phyloP scores from a whole-genome alignment of 371 early-diverging fungal species.

The Mycotypha africana region DNA sequence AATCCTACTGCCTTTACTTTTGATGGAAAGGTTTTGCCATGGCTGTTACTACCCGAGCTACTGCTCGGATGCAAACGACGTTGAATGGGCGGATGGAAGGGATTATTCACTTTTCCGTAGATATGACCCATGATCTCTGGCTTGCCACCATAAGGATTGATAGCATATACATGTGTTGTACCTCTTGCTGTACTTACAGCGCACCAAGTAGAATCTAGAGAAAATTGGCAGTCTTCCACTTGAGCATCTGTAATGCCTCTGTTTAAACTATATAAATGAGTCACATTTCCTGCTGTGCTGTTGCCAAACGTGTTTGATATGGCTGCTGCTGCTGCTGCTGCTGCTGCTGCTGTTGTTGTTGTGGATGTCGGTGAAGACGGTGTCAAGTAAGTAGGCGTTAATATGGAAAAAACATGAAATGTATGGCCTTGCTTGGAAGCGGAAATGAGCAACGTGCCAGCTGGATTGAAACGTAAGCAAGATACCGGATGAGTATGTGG shows the following conservation, averaged over 20 bases:
- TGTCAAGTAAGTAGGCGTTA: background rate
- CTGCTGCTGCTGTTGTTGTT: too few species aligned
- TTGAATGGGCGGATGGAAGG: constrained; percentile 11
- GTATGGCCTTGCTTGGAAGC: constrained; percentile 72
- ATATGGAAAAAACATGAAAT: constrained; percentile 62
- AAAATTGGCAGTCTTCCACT: constrained; percentile 68
- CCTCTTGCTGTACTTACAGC: constrained; percentile 74
- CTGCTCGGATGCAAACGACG: too few species aligned
- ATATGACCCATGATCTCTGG: constrained; percentile 63
- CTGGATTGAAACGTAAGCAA: constrained; percentile 57
- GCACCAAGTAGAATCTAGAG: constrained; percentile 74
- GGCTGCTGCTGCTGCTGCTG: too few species aligned
- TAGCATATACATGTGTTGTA: constrained; percentile 72
- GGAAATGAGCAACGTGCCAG: constrained; percentile 68
- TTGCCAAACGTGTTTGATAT: too few species aligned
- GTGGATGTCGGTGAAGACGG: too few species aligned
- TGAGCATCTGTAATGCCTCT: constrained; percentile 78
- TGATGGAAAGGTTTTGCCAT: too few species aligned
- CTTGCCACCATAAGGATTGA: constrained; percentile 67
- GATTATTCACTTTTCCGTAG: constrained; percentile 36
- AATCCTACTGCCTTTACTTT: constrained; percentile 23
- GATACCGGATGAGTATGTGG: constrained; percentile 72
- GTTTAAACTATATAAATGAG: constrained; percentile 65
- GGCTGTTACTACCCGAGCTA: too few species aligned
- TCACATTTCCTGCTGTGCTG: constrained; percentile 34